Percentiles rank a stretch among this genome's conserved stretches.
Evolutionary conservation across 2,329 filamentous ascomycete genomes (phyloP).

Genomic region (Colletotrichum higginsianum): DNA sequence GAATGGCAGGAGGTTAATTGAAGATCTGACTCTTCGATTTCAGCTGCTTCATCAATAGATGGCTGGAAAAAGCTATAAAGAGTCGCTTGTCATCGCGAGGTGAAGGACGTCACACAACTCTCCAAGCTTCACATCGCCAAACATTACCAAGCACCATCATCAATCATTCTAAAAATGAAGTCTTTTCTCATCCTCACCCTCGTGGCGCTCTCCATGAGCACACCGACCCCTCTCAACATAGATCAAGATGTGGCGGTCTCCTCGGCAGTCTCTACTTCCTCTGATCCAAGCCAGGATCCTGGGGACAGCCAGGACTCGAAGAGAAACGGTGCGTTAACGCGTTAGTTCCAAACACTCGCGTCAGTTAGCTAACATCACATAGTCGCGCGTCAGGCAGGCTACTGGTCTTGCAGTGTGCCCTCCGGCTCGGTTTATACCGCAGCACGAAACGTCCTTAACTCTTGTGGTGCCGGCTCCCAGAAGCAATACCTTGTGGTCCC

Average conservation of each 20-base stretch:
- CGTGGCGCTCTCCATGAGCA: not conserved
- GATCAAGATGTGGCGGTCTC: too few relatives aligned
- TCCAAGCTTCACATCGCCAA: too few relatives aligned
- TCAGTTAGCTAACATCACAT: not conserved
- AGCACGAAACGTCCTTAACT: not conserved
- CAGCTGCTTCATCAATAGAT: too few relatives aligned
- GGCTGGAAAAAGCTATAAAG: too few relatives aligned
- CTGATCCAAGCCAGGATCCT: too few relatives aligned
- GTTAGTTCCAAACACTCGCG: too few relatives aligned
- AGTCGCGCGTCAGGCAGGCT: not conserved
- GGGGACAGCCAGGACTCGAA: not conserved
- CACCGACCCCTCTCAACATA: not conserved
- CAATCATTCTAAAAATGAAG: not conserved
- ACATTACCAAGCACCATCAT: too few relatives aligned
- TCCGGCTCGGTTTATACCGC: not conserved
- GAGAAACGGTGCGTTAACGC: not conserved
- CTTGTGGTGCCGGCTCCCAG: not conserved
- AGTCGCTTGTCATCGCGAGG: too few relatives aligned
- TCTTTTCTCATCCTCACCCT: slow-evolving; percentile 6
- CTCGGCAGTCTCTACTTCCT: too few relatives aligned
- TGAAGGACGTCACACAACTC: too few relatives aligned
- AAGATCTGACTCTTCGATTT: too few relatives aligned
- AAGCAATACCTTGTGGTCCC: not conserved
- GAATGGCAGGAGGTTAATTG: too few relatives aligned
- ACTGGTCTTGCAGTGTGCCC: slow-evolving; percentile 4